Evolutionary conservation across 345 rosid genomes (phyloP).

Genomic region (Luvunga scandens): DNA sequence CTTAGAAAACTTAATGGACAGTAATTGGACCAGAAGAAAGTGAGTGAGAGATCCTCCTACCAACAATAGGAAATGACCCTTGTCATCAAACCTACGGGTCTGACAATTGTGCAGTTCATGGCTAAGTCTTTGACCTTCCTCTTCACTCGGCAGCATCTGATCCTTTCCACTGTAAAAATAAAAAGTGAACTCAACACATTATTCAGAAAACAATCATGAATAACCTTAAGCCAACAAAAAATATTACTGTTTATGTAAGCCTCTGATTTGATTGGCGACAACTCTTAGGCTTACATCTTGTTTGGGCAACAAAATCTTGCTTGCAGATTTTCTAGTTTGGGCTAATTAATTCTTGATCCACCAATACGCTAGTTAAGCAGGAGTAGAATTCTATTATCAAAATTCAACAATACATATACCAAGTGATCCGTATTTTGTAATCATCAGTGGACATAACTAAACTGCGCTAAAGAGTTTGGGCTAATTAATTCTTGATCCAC

Average conservation of each 20-base stretch:
- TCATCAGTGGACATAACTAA: too few relatives aligned
- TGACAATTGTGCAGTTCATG: constrained; percentile 43
- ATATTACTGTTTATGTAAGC: not conserved
- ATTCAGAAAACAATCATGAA: not conserved
- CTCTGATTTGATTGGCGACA: not conserved
- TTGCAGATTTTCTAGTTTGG: too few relatives aligned
- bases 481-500: not conserved
- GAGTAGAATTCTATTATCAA: too few relatives aligned
- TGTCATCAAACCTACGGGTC: constrained; percentile 47
- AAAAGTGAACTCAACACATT: not conserved
- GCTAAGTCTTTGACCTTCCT: constrained; percentile 59
- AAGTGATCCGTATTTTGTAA: too few relatives aligned
- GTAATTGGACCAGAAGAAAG: not conserved
- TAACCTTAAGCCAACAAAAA: not conserved
- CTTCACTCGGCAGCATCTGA: constrained; percentile 64
- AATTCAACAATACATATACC: too few relatives aligned
- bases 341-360: too few relatives aligned
- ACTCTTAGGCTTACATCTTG: not conserved
- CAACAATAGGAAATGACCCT: constrained; percentile 74
- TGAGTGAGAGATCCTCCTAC: constrained; percentile 41
- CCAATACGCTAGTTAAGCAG: too few relatives aligned
- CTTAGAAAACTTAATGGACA: too few relatives aligned
- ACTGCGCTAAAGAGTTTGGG: too few relatives aligned
- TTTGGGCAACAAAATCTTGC: too few relatives aligned
- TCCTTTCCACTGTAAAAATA: constrained; percentile 59